Percentiles rank a stretch among this genome's conserved stretches.
Evolutionary conservation across 1,284 basidiomycete genomes (phyloP).

Genomic region (Erythrobasidium hasegawianum): DNA sequence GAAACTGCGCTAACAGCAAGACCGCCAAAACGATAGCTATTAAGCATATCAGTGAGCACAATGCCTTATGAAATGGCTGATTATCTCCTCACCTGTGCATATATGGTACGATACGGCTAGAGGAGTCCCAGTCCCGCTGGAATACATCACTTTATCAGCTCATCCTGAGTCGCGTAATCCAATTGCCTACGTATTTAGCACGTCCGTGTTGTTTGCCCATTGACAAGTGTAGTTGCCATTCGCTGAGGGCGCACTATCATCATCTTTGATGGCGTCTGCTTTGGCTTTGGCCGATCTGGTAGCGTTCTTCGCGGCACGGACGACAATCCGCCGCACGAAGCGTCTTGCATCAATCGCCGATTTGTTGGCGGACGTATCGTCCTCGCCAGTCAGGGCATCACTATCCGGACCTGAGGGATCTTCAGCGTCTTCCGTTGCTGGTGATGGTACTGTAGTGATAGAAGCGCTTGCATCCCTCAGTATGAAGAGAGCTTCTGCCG

Average conservation of each 20-base stretch:
- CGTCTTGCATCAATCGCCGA: not conserved
- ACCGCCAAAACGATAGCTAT: not conserved
- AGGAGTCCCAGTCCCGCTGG: constrained; percentile 3
- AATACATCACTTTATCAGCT: not conserved
- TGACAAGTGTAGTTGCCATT: constrained; percentile 10
- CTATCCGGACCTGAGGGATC: not conserved
- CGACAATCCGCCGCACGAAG: not conserved
- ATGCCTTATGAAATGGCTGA: no score
- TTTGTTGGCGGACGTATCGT: not conserved
- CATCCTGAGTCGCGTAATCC: not conserved
- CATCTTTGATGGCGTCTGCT: not conserved
- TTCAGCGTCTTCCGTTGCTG: not conserved
- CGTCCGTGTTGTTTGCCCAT: constrained; percentile 32
- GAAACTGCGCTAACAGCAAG: constrained; percentile 21
- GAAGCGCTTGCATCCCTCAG: constrained; percentile 1
- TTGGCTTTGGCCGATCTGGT: not conserved
- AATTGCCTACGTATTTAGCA: constrained; percentile 22
- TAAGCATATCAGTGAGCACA: not conserved
- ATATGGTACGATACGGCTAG: constrained; percentile 17
- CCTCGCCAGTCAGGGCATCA: not conserved
- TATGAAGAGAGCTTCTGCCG: constrained; percentile 13
- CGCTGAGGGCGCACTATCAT: not conserved
- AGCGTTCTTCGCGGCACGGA: not conserved
- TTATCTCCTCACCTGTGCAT: constrained; percentile 16
- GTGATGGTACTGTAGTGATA: not conserved